Base-by-base conservation (phyloP, 495 filamentous ascomycete genomes). In the Amphirosellinia nigrospora region DNA sequence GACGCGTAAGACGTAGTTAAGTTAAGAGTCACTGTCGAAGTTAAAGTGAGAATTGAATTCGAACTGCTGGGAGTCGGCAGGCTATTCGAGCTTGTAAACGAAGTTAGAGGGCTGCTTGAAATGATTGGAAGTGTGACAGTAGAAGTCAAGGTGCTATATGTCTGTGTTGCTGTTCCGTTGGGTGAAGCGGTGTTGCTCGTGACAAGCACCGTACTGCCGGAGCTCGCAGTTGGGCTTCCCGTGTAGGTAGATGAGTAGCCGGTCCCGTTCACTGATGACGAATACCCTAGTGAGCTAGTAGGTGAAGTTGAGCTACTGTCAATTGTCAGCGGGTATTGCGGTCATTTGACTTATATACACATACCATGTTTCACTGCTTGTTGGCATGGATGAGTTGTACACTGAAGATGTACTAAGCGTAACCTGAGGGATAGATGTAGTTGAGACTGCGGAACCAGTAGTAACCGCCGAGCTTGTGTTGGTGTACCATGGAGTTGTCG, bases 1-100 rank as follows among this genome's bases (percentile, higher is more conserved):
- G 72, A 74, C 13, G 67, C 65, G n/a, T 62, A 73, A 32, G 50
- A 65, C 4, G 71, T 65, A 8, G 67, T 66, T 9, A 53, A 30
- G 43, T 55, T 48, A 13, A 71, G 64, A 4, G 72, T 71, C 34
- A 73, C 41, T 26, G 66, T 70, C 6, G 69, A 67, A 4, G 66
- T 71, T 34, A 71, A 15, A 28, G 72, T 70, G 19, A 0, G 58
- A 34, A 64, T 19, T 16, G 68, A 59, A 32, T 16, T 38, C 15
- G 60, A 28, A 32, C 55, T 48, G 30, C 38, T 68, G 1, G 63
- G 13, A 13, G 48, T 2, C 11, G 48, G 23, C 32, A 32, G 23
- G 21, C 34, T 55, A 26, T 65, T 36, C 26, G 50, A 45, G 21
- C n/a, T 19, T 26, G 43, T 21, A 13, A 26, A 50, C 45, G 46